Evolutionary conservation across 441 rosid species (phyloP).

Genomic region (Eruca vesicaria): DNA sequence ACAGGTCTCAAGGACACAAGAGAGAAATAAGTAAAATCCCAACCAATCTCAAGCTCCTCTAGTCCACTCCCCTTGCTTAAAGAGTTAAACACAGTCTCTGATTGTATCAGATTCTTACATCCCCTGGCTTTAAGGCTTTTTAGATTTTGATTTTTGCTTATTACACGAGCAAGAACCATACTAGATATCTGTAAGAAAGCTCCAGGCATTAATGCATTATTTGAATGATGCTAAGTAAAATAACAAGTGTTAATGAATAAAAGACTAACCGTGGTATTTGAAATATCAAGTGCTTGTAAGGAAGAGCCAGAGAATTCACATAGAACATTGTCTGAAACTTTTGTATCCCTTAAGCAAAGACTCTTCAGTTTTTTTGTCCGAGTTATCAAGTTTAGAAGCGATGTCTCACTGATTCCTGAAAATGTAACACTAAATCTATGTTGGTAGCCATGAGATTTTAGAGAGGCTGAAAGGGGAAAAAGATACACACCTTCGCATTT

Average conservation of each 20-base stretch:
- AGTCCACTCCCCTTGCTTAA: constrained; percentile 50
- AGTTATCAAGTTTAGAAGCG: constrained; percentile 51
- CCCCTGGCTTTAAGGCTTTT: constrained; percentile 67
- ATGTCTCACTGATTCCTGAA: constrained; percentile 57
- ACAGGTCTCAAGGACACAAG: constrained; percentile 61
- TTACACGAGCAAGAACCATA: constrained; percentile 50
- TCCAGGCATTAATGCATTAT: constrained; percentile 8
- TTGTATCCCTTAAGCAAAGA: constrained; percentile 68
- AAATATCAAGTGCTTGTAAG: constrained; percentile 75
- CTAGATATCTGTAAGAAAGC: constrained; percentile 56
- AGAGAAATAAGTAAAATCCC: constrained; percentile 65
- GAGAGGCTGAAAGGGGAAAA: constrained; percentile 23
- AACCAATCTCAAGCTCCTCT: constrained; percentile 66
- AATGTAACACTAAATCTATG: constrained; percentile 4
- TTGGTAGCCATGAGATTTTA: not conserved
- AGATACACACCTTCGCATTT: constrained; percentile 64
- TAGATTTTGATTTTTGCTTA: constrained; percentile 53
- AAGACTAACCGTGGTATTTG: constrained; percentile 66
- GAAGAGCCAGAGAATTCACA: constrained; percentile 61
- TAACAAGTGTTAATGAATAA: not conserved
- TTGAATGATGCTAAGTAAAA: not conserved
- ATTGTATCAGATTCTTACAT: constrained; percentile 57
- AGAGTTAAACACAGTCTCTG: constrained; percentile 38
- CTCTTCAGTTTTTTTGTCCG: constrained; percentile 48
- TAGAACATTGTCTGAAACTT: constrained; percentile 56